Evolutionary conservation across 345 rosid genomes (phyloP), one percentile per base, ranked within the genome.

Genomic region (Populus tremula): DNA sequence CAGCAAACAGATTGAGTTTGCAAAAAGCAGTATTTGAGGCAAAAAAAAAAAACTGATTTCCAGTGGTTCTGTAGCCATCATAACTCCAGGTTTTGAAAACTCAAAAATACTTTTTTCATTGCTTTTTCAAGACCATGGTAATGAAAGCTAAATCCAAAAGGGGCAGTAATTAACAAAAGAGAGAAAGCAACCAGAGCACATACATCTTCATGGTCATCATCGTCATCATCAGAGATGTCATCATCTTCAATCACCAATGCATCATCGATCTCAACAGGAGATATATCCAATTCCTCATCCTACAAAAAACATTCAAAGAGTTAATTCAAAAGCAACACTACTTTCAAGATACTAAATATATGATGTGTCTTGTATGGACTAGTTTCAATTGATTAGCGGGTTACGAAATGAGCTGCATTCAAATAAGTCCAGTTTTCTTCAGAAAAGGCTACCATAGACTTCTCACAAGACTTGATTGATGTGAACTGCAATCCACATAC

Each of bases 181-280:
- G 27, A 33, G 7, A 23, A 16, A 18, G 11, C 3, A n/a, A 31
- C 49, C 54, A 71, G 65, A 87, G 50, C 36, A 87, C 97, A 85
- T 90, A 92, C 99, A 82, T 92, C 99, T 77, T 94, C 97, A 73
- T 94, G 90, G 73, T 96, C 99, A 62, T 89, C 97, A 70, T 93
- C 97, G 13, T 94, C 99, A 66, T 96, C 98, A 71, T 91, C 97
- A 71, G 98, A 96, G 68, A 96, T 87, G 80, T 92, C 99, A 75
- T 93, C 99, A 85, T 94, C 99, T 87, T 96, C 99, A 79, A 96
- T 94, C 84, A 96, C 92, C 87, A 94, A 87, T 36, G 97, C 92
- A 79, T 96, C 98, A 75, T 96, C 98, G 74, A 96, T 90, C 72
- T 92, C 98, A 23, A 89, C 97, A 2, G 97, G 97, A 76, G 98